A percentile compares a stretch with the other conserved stretches of the same genome.
Conservation (phyloP, 352 stramenopile species). For the Globisporangium abappressorium region DNA sequence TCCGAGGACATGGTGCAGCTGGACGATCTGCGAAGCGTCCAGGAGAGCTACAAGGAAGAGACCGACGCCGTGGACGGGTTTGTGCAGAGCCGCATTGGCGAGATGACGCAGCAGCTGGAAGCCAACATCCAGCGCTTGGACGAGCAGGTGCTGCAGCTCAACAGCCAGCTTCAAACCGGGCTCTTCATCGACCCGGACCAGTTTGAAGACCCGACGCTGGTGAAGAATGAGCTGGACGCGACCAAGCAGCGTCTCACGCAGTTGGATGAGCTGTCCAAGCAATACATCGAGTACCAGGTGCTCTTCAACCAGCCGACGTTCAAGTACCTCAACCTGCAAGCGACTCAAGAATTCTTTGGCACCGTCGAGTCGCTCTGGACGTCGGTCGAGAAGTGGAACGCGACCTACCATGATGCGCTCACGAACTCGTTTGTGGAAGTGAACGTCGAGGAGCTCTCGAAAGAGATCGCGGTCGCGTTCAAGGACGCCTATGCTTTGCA, state of each 20-base stretch:
- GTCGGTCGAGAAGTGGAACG: slow-evolving; percentile 86
- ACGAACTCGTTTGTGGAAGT: slow-evolving; percentile 85
- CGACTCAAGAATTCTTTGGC: slow-evolving; percentile 83
- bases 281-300: slow-evolving; percentile 91
- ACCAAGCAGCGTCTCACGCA: slow-evolving; percentile 81
- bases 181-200: slow-evolving; percentile 87
- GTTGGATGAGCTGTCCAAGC: slow-evolving; percentile 87
- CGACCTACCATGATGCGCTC: slow-evolving; percentile 70
- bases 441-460: slow-evolving; percentile 86
- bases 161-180: slow-evolving; percentile 76
- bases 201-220: slow-evolving; percentile 80
- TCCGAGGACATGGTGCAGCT: slow-evolving; percentile 93
- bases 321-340: slow-evolving; percentile 89
- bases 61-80: slow-evolving; percentile 85
- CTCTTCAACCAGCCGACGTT: slow-evolving; percentile 90
- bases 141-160: slow-evolving; percentile 86
- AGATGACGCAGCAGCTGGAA: slow-evolving; percentile 92
- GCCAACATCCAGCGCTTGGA: slow-evolving; percentile 91
- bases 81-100: slow-evolving; percentile 77
- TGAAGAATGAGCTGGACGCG: slow-evolving; percentile 78
- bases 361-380: slow-evolving; percentile 86
- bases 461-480: slow-evolving; percentile 83
- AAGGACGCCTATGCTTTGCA: slow-evolving; percentile 89
- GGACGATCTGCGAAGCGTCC: slow-evolving; percentile 82
- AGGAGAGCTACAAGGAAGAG: slow-evolving; percentile 88